These are phyloP conservation scores for Ceratobasidium sp. DNA, from an alignment of 1,284 basidiomycete species.

Conservation along the genomic window DNA sequence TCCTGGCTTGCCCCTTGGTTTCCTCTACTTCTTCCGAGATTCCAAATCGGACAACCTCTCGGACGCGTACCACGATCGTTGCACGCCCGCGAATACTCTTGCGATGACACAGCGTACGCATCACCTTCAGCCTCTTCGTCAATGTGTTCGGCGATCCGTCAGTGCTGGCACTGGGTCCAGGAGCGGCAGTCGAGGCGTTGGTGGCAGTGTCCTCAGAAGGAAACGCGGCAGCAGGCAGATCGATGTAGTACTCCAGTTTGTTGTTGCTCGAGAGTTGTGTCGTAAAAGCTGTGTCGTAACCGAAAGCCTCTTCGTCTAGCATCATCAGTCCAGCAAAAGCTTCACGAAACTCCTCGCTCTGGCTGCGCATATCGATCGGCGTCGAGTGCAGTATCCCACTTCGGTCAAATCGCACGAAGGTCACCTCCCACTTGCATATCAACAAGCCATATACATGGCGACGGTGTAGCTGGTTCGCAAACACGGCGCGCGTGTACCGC, in stretches of 20 bases:
- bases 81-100: conserved; percentile 26
- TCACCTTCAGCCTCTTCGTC: conserved; percentile 17
- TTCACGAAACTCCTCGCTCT: background rate
- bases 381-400: conserved; percentile 16
- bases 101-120: background rate
- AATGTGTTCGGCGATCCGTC: background rate
- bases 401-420: conserved; percentile 33
- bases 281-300: conserved; percentile 18
- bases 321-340: too few species aligned
- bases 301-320: background rate
- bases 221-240: conserved; percentile 15
- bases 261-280: conserved; percentile 2
- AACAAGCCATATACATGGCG: conserved; percentile 28
- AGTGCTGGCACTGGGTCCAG: background rate
- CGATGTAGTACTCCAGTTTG: background rate
- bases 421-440: conserved; percentile 11
- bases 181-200: background rate
- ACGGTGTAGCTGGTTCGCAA: conserved; percentile 35
- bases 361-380: conserved; percentile 5
- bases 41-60: background rate
- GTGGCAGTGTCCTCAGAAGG: too few species aligned
- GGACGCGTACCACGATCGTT: conserved; percentile 31
- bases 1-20: background rate
- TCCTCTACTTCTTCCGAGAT: background rate
- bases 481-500: conserved; percentile 21